phyloP scores from a whole-genome alignment of 2,329 filamentous ascomycete species.

The Aspergillus uvarum region DNA sequence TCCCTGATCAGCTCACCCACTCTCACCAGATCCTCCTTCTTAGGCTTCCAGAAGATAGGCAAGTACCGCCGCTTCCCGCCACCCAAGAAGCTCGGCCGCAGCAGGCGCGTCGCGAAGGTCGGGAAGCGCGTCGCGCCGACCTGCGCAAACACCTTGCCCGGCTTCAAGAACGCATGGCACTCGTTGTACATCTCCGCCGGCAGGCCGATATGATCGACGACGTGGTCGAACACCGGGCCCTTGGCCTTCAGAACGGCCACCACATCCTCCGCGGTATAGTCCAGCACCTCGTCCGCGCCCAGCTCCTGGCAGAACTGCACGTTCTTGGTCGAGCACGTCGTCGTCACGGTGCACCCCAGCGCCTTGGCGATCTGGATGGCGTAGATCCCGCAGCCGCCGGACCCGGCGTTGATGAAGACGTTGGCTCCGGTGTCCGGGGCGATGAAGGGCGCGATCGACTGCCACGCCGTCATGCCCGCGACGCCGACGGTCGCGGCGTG shows the following conservation, averaged over 20 bases:
- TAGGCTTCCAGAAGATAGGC: conserved; percentile 38
- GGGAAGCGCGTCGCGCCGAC: conserved; percentile 45
- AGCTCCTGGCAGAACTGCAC: conserved; percentile 56
- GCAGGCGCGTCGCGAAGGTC: conserved; percentile 37
- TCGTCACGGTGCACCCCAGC: conserved; percentile 59
- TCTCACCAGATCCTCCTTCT: conserved; percentile 47
- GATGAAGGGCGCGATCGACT: conserved; percentile 50
- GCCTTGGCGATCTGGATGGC: conserved; percentile 64
- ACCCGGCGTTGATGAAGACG: conserved; percentile 66
- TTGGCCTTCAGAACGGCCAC: conserved; percentile 47
- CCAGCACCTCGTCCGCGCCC: conserved; percentile 64
- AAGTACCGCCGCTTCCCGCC: conserved; percentile 47
- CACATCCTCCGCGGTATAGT: conserved; percentile 57
- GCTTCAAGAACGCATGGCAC: conserved; percentile 52
- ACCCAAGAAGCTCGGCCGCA: conserved; percentile 50
- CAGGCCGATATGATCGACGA: conserved; percentile 59
- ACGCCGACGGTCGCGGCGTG: conserved; percentile 48
- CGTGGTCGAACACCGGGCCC: conserved; percentile 52
- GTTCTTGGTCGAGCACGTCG: conserved; percentile 60
- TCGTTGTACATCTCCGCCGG: conserved; percentile 55
- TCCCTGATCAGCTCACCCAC: conserved; percentile 58
- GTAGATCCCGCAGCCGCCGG: conserved; percentile 61
- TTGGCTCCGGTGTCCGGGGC: conserved; percentile 44
- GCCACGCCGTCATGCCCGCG: conserved; percentile 51
- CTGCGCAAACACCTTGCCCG: conserved; percentile 53